phyloP scores from a whole-genome alignment of 768 basidiomycete genomes.

The Phaeotremella skinneri region DNA sequence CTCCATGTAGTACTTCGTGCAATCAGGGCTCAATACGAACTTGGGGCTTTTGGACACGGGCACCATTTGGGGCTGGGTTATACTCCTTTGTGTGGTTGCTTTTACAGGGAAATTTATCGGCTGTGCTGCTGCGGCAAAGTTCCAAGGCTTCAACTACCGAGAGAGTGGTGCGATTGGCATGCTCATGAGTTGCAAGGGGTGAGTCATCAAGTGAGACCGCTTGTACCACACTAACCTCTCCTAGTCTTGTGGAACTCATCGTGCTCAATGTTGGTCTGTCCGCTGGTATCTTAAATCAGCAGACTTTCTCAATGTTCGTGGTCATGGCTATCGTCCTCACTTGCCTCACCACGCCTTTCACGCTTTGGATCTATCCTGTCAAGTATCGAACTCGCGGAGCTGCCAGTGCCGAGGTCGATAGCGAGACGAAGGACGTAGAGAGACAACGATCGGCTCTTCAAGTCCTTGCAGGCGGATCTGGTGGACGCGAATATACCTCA shows the following conservation, averaged over 20 bases:
- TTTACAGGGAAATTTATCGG: conserved; percentile 77
- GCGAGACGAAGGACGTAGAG: conserved; percentile 19
- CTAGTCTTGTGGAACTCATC: conserved; percentile 75
- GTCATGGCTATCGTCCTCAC: conserved; percentile 69
- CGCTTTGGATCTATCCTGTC: conserved; percentile 71
- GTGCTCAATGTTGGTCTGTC: conserved; percentile 82
- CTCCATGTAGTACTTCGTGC: conserved; percentile 72
- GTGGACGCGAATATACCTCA: conserved; percentile 52
- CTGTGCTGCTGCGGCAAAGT: conserved; percentile 62
- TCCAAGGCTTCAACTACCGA: conserved; percentile 66
- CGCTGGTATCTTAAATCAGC: conserved; percentile 63
- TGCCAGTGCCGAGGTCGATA: conserved; percentile 5
- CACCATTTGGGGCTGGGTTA: conserved; percentile 74
- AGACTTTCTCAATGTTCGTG: conserved; percentile 87
- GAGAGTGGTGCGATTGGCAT: conserved; percentile 79
- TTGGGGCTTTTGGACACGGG: conserved; percentile 72
- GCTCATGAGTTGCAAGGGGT: conserved; percentile 90
- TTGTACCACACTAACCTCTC: conserved; percentile 53
- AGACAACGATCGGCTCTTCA: conserved; percentile 1
- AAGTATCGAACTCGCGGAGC: conserved; percentile 55
- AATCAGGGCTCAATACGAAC: conserved; percentile 80
- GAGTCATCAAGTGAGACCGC: conserved; percentile 31
- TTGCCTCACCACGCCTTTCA: conserved; percentile 79
- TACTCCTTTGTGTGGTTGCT: conserved; percentile 70
- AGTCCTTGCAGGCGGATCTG: conserved; percentile 12